A percentile compares a stretch with the other conserved stretches of the same genome.
phyloP scores from a whole-genome alignment of 1,284 basidiomycete genomes.

The Tilletia caries region DNA sequence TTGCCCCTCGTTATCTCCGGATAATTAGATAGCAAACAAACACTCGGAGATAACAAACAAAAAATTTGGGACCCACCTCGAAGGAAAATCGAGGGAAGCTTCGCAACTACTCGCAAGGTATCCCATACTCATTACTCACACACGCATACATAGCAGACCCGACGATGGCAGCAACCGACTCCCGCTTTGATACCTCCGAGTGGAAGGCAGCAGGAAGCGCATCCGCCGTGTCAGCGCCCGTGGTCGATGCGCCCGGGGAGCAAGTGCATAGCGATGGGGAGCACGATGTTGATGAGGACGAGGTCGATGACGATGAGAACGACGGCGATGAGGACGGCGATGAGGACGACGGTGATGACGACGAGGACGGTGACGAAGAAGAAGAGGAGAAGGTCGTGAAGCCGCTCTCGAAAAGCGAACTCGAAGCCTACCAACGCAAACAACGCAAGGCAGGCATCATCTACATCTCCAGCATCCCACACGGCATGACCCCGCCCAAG shows the following conservation, averaged over 20 bases:
- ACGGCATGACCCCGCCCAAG: slow-evolving; percentile 97
- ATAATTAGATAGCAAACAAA: no score
- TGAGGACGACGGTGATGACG: not conserved
- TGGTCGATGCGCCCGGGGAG: no score
- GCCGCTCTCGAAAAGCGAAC: slow-evolving; percentile 23
- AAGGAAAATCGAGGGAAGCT: no score
- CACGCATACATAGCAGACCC: no score
- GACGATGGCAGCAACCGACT: not conserved
- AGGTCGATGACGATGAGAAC: not conserved
- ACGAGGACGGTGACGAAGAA: not conserved
- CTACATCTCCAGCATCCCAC: slow-evolving; percentile 93
- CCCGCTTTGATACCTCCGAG: slow-evolving; percentile 4
- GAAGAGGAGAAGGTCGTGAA: not conserved
- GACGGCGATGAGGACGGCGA: not conserved
- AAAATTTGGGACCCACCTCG: no score
- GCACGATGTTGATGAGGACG: not conserved
- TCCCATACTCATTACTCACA: no score
- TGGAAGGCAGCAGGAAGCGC: not conserved
- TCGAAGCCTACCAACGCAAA: slow-evolving; percentile 43
- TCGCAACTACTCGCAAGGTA: no score
- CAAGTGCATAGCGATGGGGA: not conserved
- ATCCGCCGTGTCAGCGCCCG: no score
- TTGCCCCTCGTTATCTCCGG: no score
- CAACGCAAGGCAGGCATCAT: slow-evolving; percentile 65
- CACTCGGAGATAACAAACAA: no score